Evolutionary conservation across 129 eudicot species (phyloP), one percentile per base, ranked within the genome.

Genomic region (Chrysanthemum makinoi): DNA sequence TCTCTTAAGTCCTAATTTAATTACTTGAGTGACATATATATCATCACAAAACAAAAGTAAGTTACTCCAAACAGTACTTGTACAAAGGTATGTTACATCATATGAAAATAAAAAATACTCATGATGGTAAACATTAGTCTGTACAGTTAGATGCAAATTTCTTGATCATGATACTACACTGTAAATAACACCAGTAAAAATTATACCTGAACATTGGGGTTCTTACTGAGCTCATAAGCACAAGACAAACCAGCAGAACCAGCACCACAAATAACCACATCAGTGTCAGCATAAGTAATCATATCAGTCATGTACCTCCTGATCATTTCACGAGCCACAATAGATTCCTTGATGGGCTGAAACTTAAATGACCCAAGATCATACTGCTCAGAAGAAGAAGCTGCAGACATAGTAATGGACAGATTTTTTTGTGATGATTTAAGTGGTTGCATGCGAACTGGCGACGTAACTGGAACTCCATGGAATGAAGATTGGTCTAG

Each of bases 221-320:
- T 84, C 55, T 84, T 84, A 54, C 85, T 80, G 57, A 84, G 83
- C 78, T 84, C 88, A 33, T 84, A 84, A 33, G 88, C 88, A 22
- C 88, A 84, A 17, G 85, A 77, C 16, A 84, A 76, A 8, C 88
- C 88, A 30, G 88, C 85, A 22, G 85, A 84, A 13, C 88, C 88
- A 14, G 88, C 88, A 2, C 88, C 88, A 22, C 81, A 75, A 13
- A 84, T 59, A 15, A 84, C 83, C 3, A 84, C 85, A 66, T 84
- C 88, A 6, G 85, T 84, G 65, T 84, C 88, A 7, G 88, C 88
- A 51, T 80, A 77, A 14, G 88, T 77, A 53, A 84, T 84, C 85
- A 84, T 77, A 77, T 84, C 88, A 28, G 83, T 84, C 88, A 84
- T 84, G 69, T 84, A 84, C 53, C 88, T 67, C 35, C 88, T 78